Percentiles rank a stretch among this genome's conserved stretches.
phyloP scores from a whole-genome alignment of 2,329 filamentous ascomycete genomes.

The Laburnicola sp. region DNA sequence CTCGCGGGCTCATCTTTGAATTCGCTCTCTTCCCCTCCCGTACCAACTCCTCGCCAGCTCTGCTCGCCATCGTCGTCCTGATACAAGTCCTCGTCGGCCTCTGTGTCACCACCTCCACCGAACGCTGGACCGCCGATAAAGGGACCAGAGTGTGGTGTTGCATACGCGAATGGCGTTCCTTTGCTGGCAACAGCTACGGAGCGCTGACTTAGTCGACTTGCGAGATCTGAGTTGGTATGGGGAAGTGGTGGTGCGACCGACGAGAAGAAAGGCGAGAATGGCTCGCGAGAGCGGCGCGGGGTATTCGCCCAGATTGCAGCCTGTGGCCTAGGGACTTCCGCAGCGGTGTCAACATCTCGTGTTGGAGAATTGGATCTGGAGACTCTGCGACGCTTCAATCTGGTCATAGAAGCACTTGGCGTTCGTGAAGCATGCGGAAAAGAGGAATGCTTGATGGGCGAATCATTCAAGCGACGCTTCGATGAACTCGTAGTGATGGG shows the following conservation, averaged over 20 bases:
- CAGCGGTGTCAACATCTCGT: constrained; percentile 14
- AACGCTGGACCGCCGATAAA: constrained; percentile 36
- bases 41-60: constrained; percentile 36
- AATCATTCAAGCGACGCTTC: constrained; percentile 38
- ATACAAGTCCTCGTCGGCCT: constrained; percentile 40
- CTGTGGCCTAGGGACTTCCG: constrained; percentile 24
- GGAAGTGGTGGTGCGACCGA: constrained; percentile 27
- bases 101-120: constrained; percentile 37
- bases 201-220: constrained; percentile 51
- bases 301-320: constrained; percentile 42
- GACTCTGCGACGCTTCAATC: constrained; percentile 54
- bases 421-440: constrained; percentile 40
- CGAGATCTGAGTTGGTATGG: constrained; percentile 37
- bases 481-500: constrained; percentile 25
- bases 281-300: constrained; percentile 50
- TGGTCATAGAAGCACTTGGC: constrained; percentile 35
- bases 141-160: constrained; percentile 67
- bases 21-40: constrained; percentile 30
- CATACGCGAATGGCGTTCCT: constrained; percentile 68
- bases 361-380: constrained; percentile 33
- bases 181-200: constrained; percentile 33
- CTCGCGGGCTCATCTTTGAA: constrained; percentile 39
- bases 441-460: constrained; percentile 34
- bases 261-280: constrained; percentile 48
- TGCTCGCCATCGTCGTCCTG: constrained; percentile 34